Evolutionary conservation across 192 early-diverging fungal genomes (phyloP).

Genomic region (Chytriomyces sp.): DNA sequence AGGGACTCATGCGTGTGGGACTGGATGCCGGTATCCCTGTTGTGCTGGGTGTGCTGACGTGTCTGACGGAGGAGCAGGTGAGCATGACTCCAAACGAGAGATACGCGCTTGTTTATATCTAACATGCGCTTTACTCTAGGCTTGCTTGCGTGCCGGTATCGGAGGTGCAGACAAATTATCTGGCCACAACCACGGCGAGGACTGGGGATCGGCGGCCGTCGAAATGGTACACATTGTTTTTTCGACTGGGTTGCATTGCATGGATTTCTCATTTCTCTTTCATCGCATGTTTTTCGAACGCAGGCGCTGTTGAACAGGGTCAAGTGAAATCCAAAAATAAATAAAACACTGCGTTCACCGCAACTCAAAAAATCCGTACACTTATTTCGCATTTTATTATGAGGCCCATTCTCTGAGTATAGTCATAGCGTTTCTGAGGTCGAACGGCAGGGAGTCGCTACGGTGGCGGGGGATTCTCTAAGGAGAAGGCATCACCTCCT

Average conservation of each 20-base stretch:
- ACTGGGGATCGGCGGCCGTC: constrained; percentile 96
- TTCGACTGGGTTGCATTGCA: too few species aligned
- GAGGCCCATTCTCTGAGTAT: too few species aligned
- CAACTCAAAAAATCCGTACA: too few species aligned
- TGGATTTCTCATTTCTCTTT: too few species aligned
- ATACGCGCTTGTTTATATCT: background rate
- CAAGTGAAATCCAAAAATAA: too few species aligned
- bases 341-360: too few species aligned
- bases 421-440: too few species aligned
- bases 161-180: constrained; percentile 55
- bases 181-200: constrained; percentile 94
- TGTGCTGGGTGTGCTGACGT: constrained; percentile 96
- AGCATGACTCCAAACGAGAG: background rate
- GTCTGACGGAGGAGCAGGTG: constrained; percentile 87
- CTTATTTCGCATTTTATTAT: too few species aligned
- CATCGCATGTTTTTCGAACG: too few species aligned
- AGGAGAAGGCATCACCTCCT: constrained; percentile 3
- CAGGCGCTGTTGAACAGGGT: too few species aligned
- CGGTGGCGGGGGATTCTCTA: too few species aligned
- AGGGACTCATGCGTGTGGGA: constrained; percentile 96
- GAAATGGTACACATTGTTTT: constrained; percentile 73
- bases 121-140: constrained; percentile 36
- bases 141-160: constrained; percentile 79
- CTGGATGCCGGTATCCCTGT: constrained; percentile 86
- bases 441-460: too few species aligned